Evolutionary conservation across 108 stramenopile species (phyloP), one percentile per base, ranked within the genome.

Genomic region (Cylindrotheca closterium): DNA sequence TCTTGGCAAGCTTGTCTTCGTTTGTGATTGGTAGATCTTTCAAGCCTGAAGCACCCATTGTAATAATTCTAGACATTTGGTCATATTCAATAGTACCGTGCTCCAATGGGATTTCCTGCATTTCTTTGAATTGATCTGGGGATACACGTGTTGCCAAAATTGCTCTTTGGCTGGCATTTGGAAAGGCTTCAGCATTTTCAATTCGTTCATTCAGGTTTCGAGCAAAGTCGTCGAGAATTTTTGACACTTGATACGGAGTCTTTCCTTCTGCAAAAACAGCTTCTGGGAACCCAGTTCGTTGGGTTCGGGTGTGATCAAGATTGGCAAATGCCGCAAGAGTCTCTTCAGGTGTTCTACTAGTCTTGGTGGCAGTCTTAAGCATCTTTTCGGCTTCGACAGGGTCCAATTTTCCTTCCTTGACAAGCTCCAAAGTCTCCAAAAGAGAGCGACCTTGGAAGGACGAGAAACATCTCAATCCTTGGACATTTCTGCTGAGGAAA

Each of bases 221-320:
- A 2, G 93, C 93, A 89, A 94, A 91, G 71, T 87, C 85, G 45
- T 94, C 89, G 26, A 94, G 68, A 67, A 94, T 94, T 19, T 53
- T 29, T 34, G 84, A 82, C 19, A 94, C 80, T 63, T 94, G 93
- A 1, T 67, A 5, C 1, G 93, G 73, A 1, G 93, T 89, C 51
- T 94, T 94, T 0, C 88, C 88, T 58, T 82, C 71, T 1, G 84
- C 83, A 70, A 91, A 94, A 8, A 94, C 83, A 46, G 86, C 93
- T 50, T 94, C 93, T 2, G 93, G 92, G 71, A 94, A 94, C 22
- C 89, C 93, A 0, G 84, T 73, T 17, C 93, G 75, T 42, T 58
- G 61, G 1, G 82, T 79, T 30, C 93, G 79, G 3, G 70, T 72
- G 50, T 91, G 88, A 77, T 94, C 93, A 18, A 94, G 76, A 60